Evolutionary conservation across 2,329 filamentous ascomycete species (phyloP).

Genomic region (Hypoxylon rubiginosum): DNA sequence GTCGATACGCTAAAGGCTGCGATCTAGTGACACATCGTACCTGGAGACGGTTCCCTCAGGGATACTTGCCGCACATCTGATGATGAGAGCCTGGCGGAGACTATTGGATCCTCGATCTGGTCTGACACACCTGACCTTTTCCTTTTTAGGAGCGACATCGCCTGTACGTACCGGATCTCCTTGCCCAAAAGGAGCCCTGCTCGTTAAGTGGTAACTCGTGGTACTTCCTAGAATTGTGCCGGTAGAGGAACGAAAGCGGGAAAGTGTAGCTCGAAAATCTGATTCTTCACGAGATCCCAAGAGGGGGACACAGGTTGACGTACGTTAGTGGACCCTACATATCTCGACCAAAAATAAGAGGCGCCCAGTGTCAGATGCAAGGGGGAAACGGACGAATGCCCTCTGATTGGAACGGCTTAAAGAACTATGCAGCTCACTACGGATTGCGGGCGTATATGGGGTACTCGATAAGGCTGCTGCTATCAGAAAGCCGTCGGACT

Average conservation of each 20-base stretch:
- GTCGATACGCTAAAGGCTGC: slow-evolving; percentile 40
- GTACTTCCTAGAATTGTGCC: slow-evolving; percentile 29
- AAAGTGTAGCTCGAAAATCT: slow-evolving; percentile 23
- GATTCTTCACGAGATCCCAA: slow-evolving; percentile 35
- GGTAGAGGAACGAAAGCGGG: slow-evolving; percentile 19
- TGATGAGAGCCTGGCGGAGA: slow-evolving; percentile 38
- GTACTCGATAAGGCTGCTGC: slow-evolving; percentile 44
- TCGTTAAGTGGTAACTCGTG: slow-evolving; percentile 20
- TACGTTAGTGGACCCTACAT: slow-evolving; percentile 40
- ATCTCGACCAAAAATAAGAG: slow-evolving; percentile 37
- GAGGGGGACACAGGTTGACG: slow-evolving; percentile 27
- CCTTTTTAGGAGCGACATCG: slow-evolving; percentile 41
- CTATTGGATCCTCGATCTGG: slow-evolving; percentile 43
- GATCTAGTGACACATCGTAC: slow-evolving; percentile 43
- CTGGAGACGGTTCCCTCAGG: slow-evolving; percentile 42
- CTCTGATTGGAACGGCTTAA: slow-evolving; percentile 40
- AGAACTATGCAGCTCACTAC: slow-evolving; percentile 32
- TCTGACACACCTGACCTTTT: slow-evolving; percentile 45
- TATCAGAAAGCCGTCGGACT: slow-evolving; percentile 32
- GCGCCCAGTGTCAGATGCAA: slow-evolving; percentile 43
- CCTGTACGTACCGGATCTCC: slow-evolving; percentile 34
- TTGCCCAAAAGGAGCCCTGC: slow-evolving; percentile 30
- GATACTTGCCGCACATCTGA: slow-evolving; percentile 42
- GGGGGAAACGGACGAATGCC: slow-evolving; percentile 19
- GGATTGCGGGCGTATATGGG: slow-evolving; percentile 38